These are phyloP conservation scores for Saccharomycopsis babjevae DNA, from an alignment of 805 yeast genomes.

Conservation along the genomic window DNA sequence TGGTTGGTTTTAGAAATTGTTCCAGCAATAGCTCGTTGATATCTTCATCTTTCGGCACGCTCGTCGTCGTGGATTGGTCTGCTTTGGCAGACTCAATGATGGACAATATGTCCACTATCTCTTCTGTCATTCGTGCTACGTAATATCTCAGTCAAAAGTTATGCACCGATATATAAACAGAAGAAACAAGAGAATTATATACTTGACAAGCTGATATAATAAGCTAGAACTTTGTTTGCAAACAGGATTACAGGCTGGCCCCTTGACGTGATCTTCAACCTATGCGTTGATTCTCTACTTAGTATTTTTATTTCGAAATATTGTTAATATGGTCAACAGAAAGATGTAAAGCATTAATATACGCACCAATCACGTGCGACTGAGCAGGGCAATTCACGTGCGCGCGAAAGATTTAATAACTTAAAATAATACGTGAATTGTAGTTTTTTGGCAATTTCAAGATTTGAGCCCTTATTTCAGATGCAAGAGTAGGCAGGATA, in stretches of 20 bases:
- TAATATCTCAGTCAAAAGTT: not conserved
- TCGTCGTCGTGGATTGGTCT: not conserved
- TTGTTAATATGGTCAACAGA: not conserved
- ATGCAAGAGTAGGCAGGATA: too few species aligned
- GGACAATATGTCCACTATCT: not conserved
- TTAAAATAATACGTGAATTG: too few species aligned
- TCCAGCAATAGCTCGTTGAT: constrained; percentile 21
- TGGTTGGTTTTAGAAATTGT: constrained; percentile 10
- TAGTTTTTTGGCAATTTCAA: too few species aligned
- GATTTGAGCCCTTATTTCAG: too few species aligned
- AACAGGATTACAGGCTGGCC: too few species aligned
- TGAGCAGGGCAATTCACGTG: not conserved
- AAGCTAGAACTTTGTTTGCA: too few species aligned
- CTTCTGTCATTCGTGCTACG: not conserved
- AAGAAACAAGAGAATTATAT: not conserved
- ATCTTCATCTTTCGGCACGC: constrained; percentile 4
- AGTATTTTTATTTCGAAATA: not conserved
- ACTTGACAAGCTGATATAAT: too few species aligned
- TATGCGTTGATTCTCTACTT: too few species aligned
- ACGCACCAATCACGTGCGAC: not conserved
- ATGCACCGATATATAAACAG: too few species aligned
- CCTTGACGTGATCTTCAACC: too few species aligned
- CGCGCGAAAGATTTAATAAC: not conserved
- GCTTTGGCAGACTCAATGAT: not conserved
- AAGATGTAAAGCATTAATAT: too few species aligned